phyloP scores from a whole-genome alignment of 345 rosid species.

The Cochlearia excelsa region DNA sequence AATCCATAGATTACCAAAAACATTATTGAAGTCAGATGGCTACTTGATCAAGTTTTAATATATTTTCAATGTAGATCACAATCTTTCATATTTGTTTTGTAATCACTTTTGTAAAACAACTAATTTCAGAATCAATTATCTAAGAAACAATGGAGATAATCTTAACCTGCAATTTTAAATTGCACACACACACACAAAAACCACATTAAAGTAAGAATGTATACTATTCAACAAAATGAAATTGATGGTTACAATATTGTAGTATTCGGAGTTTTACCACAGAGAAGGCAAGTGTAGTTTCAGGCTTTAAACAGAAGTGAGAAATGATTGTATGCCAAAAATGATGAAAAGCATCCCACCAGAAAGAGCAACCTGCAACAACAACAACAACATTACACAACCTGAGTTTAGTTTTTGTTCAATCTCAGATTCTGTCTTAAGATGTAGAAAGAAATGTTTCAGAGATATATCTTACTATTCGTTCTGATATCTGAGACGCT shows the following conservation, averaged over 20 bases:
- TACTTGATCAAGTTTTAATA: neutral
- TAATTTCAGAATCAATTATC: neutral
- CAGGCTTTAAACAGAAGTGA: slow-evolving; percentile 46
- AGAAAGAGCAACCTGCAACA: slow-evolving; percentile 72
- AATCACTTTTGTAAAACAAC: neutral
- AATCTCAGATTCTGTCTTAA: neutral
- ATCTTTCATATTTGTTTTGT: neutral
- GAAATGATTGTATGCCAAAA: slow-evolving; percentile 90
- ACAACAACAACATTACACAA: slow-evolving; percentile 2
- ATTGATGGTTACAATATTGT: no score
- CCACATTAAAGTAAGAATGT: no score
- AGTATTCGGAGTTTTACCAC: neutral
- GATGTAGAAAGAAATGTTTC: neutral
- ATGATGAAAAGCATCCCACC: slow-evolving; percentile 88
- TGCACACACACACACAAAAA: no score
- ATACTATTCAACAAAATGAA: no score
- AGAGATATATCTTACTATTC: slow-evolving; percentile 41
- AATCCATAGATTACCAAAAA: no score
- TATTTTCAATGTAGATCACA: neutral
- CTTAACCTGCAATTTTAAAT: no score
- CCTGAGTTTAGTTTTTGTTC: neutral
- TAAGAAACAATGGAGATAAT: neutral
- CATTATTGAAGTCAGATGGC: neutral
- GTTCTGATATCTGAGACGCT: slow-evolving; percentile 97
- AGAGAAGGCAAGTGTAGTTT: neutral